Conservation (phyloP, 768 basidiomycete genomes). For the Podaxis sp. region DNA sequence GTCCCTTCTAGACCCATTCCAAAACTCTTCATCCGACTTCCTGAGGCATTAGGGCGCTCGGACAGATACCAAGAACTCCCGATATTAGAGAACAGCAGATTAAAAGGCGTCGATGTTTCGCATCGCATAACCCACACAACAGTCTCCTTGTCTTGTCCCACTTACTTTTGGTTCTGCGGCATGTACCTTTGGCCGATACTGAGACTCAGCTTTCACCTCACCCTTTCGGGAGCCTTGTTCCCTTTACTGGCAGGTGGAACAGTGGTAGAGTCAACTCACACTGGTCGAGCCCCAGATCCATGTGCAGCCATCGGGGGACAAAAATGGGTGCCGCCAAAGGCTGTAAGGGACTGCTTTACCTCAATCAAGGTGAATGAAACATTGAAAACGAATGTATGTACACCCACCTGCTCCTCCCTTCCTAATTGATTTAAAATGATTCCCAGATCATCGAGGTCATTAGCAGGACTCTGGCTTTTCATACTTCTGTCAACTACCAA, state of each 20-base stretch:
- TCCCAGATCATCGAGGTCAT: constrained; percentile 57
- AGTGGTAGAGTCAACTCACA: background rate
- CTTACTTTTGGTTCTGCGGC: no score
- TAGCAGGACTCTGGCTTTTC: constrained; percentile 60
- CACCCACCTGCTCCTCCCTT: background rate
- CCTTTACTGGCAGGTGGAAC: background rate
- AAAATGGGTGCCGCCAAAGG: constrained; percentile 54
- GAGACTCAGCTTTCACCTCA: background rate
- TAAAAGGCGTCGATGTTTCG: no score
- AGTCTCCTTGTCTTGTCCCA: no score
- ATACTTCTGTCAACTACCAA: constrained; percentile 63
- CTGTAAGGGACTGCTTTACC: constrained; percentile 50
- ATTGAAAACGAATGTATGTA: constrained; percentile 50
- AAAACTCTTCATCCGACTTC: background rate
- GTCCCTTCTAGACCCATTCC: background rate
- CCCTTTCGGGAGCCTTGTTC: background rate
- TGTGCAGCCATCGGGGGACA: constrained; percentile 53
- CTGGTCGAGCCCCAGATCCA: constrained; percentile 33
- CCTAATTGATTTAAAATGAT: no score
- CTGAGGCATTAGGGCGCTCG: background rate
- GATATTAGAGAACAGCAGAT: no score
- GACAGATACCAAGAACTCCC: no score
- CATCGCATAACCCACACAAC: no score
- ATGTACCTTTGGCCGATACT: no score
- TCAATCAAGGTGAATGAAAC: constrained; percentile 48